Conservation (phyloP, 2,329 filamentous ascomycete species). For the Kalmusia sp. region DNA sequence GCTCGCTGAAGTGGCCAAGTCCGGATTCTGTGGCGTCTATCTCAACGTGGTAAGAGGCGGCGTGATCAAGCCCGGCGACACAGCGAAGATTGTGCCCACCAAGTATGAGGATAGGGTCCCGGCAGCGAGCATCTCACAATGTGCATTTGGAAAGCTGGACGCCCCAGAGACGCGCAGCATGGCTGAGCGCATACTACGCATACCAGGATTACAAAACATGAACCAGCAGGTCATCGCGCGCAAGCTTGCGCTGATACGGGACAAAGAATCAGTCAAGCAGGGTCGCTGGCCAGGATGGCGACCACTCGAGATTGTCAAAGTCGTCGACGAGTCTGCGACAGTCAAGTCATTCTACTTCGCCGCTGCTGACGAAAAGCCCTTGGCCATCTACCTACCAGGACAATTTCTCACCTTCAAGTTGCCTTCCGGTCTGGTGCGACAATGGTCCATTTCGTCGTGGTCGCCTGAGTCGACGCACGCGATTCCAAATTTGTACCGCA, state of each 20-base stretch:
- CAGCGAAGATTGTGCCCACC: not conserved
- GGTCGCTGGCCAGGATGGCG: constrained; percentile 10
- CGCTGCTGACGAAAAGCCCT: not conserved
- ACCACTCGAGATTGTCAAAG: not conserved
- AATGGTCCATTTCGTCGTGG: constrained; percentile 12
- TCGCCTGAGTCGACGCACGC: not conserved
- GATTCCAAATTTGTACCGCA: constrained; percentile 6
- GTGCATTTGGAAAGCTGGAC: not conserved
- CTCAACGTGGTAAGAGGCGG: not conserved
- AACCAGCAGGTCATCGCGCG: not conserved
- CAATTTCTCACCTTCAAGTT: constrained; percentile 11
- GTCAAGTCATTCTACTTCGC: constrained; percentile 12
- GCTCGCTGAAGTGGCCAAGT: constrained; percentile 2
- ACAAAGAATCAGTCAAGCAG: not conserved
- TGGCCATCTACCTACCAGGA: constrained; percentile 5
- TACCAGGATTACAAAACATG: constrained; percentile 7
- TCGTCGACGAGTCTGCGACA: not conserved
- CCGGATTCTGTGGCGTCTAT: constrained; percentile 9
- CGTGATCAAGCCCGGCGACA: not conserved
- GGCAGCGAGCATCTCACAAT: not conserved
- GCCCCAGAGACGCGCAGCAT: not conserved
- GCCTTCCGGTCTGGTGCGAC: constrained; percentile 5
- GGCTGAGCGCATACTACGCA: not conserved
- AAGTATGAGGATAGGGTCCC: not conserved
- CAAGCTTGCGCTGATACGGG: constrained; percentile 9